Conservation (phyloP, 2,329 filamentous ascomycete genomes). For the Zymoseptoria crescenta region DNA sequence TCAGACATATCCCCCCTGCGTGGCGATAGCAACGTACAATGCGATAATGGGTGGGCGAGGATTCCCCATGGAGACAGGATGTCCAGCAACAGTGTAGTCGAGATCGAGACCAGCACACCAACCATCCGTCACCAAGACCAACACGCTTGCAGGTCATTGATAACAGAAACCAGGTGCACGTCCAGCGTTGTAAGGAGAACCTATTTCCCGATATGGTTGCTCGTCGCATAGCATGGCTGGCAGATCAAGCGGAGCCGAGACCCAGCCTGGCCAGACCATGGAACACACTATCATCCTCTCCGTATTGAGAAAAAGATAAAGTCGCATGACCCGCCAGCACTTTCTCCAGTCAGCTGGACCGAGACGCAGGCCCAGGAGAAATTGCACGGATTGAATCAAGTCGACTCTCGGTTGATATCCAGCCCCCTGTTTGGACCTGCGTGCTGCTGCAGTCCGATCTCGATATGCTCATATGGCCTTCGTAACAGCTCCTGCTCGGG, state of each 20-base stretch:
- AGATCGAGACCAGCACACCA: neutral
- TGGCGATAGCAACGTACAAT: neutral
- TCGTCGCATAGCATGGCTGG: neutral
- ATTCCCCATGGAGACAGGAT: neutral
- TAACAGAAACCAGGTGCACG: neutral
- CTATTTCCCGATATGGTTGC: neutral
- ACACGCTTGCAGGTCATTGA: neutral
- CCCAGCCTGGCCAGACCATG: neutral
- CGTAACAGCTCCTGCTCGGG: neutral
- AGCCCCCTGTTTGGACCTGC: neutral
- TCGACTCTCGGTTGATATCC: neutral
- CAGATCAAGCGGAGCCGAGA: neutral
- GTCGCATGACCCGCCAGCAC: neutral
- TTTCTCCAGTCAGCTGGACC: neutral
- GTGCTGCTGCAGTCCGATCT: neutral
- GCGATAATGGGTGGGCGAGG: neutral
- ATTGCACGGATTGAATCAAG: neutral
- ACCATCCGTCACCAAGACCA: neutral
- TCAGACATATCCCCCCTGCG: neutral
- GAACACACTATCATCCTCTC: neutral
- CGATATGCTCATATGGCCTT: neutral
- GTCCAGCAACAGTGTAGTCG: neutral
- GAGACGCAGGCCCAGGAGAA: neutral
- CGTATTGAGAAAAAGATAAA: neutral
- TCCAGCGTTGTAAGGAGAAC: neutral